A percentile compares a stretch with the other conserved stretches of the same genome.
These are phyloP conservation scores for Paecilomyces dactylethromorphus DNA, from an alignment of 2,329 filamentous ascomycete genomes.

Conservation along the genomic window DNA sequence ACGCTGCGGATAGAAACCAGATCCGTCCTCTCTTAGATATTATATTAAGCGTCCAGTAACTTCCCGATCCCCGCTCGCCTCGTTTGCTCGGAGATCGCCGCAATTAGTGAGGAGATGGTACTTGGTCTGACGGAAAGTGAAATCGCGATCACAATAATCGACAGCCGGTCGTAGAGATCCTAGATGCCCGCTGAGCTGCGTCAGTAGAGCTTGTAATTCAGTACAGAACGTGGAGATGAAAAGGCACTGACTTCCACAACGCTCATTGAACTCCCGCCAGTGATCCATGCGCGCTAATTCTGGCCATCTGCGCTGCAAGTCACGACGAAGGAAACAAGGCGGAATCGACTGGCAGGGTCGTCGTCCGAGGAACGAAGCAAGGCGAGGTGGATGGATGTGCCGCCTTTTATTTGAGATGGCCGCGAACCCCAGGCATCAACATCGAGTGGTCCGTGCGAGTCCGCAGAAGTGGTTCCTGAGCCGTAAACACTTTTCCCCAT, in stretches of 20 bases:
- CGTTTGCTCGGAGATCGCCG: background rate
- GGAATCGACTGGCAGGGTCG: slow-evolving; percentile 19
- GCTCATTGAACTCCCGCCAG: background rate
- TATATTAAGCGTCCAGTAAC: background rate
- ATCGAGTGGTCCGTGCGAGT: background rate
- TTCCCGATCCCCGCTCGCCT: background rate
- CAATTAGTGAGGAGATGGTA: background rate
- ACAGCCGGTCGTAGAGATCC: background rate
- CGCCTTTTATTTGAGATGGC: background rate
- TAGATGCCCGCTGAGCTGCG: background rate
- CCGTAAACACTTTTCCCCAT: slow-evolving; percentile 7
- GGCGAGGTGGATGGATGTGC: background rate
- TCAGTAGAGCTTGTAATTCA: background rate
- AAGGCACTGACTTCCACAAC: background rate
- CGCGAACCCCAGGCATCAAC: slow-evolving; percentile 20
- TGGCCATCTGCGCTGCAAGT: slow-evolving; percentile 1
- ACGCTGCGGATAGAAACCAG: background rate
- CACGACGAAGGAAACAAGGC: slow-evolving; percentile 15
- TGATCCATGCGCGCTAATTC: background rate
- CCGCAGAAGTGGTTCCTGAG: slow-evolving; percentile 15
- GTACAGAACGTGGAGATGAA: background rate
- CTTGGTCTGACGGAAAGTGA: background rate
- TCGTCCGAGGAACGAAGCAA: slow-evolving; percentile 27
- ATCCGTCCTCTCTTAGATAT: background rate
- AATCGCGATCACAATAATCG: background rate